Base-by-base conservation (phyloP, 257 asterid species). In the Rubia yunnanensis region DNA sequence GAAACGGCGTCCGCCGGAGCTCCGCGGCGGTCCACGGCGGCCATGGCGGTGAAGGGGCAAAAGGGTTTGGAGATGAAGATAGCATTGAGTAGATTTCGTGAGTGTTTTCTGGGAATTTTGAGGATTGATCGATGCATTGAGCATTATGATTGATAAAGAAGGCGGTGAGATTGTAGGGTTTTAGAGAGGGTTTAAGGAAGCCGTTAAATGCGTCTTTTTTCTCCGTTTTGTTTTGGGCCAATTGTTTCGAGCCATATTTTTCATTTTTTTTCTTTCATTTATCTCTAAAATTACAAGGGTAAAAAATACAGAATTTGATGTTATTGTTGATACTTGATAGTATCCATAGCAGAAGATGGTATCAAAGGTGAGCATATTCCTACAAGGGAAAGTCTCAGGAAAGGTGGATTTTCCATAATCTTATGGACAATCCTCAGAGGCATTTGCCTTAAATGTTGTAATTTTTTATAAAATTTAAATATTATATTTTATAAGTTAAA, bases 91-190 rank as follows among this genome's bases (percentile, higher is more conserved):
- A 77, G 56, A 63, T 69, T 76, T 62, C 69, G 70, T 62, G 77
- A 59, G 23, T 44, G 78, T 57, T 60, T 70, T 34, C 73, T 41
- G 70, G 74, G 57, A 60, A 64, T 38, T 67, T 74, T 78, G 80
- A 75, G 60, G 77, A 76, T 78, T 65, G 81, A 75, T 67, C 83
- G 83, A 60, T 50, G 75, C 80, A 78, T 78, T 8, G 50, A 38
- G 38, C 72, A 26, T 38, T 15, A 36, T 63, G 68, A 44, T 18
- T 38, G 35, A 27, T 30, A 32, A 44, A 39, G 55, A 18, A 8
- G 15, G 50, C 52, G 5, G 39, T 17, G 38, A 28, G 2, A 14
- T 57, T 27, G 63, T 31, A 65, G 50, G 65, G 65, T 31, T 60
- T 63, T 63, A 63, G 34, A 38, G 18, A 13, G 53, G 75, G 75